Base-by-base conservation (phyloP, 371 early-diverging fungal species). In the Saksenaea vasiformis region DNA sequence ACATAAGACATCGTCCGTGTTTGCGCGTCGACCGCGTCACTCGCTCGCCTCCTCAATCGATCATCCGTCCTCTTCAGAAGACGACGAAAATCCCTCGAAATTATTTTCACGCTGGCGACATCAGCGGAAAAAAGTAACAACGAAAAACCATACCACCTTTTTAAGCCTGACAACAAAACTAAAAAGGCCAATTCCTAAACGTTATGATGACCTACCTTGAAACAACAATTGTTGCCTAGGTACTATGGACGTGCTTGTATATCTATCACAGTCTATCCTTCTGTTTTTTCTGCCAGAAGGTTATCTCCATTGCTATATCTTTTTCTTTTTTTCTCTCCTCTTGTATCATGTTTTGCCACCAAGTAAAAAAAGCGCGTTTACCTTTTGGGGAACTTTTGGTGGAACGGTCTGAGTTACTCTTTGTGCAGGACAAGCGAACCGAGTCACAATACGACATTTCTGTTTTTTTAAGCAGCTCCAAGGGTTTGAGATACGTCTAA, bases 1-100 rank as follows among this genome's bases (percentile, higher is more conserved):
- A 5, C 27, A 22, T 10, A 47, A 22, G 24, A 11, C 51, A 17
- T 2, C 51, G 3, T 9, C 51, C 22, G 51, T 47, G 51, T 47
- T 47, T 47, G 24, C 17, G 51, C 27, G 51, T 47, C 51, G 27
- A 17, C 51, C 51, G 51, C 51, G 51, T 47, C 51, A 47, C 10
- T 47, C 51, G 11, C 9, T 47, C 3, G 8, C 51, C 51, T 8
- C 51, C 24, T 4, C 24, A 47, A 22, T 10, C 22, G 51, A 47
- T 9, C 10, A 47, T 22, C 22, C 22, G 10, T 47, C 51, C 11
- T 47, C 51, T 22, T 47, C 51, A 22, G 51, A 47, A 26, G 51
- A 47, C 5, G 51, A 47, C 10, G 51, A 47, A 22, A 26, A 22
- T 22, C 24, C 51, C 9, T 47, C 51, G 24, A 17, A 22, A 22